Evolutionary conservation across 2,329 filamentous ascomycete species (phyloP), one percentile per base, ranked within the genome.

Genomic region (Berkeleyomyces basicola): DNA sequence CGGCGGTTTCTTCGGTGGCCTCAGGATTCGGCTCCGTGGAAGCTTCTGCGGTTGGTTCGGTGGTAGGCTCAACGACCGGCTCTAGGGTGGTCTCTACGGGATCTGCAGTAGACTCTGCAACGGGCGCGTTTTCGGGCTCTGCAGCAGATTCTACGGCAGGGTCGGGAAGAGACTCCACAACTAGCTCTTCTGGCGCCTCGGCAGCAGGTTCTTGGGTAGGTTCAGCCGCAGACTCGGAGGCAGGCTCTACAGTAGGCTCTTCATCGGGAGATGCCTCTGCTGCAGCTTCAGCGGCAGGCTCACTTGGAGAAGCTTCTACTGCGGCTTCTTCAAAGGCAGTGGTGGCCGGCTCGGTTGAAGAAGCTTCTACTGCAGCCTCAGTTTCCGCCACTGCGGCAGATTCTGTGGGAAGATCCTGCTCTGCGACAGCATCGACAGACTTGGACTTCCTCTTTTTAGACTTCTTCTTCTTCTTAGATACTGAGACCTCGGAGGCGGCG

Each of bases 11-110:
- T 47, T 59, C 44, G 9, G 46, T 36, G n/a, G 60, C 64, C 23
- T 59, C 61, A 5, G 39, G 2, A 4, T 4, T 16, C 4, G 61
- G 40, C 6, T 44, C 42, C 58, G 33, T 36, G 39, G 11, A 14
- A 53, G 66, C 55, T 44, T 65, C 58, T 6, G 61, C 51, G 49
- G 42, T 49, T 5, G 23, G 16, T 9, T 46, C 37, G 31, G 42
- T 36, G 33, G 47, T 58, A 59, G 66, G 64, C 61, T 67, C 65
- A 39, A 65, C 63, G 62, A 67, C 64, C 61, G 66, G 64, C 59
- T 68, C 66, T 9, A 10, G 31, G 16, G 33, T 43, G 10, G 33
- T 14, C 6, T 23, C n/a, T 57, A 40, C 58, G 10, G 49, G 36
- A 4, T 64, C 63, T 60, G 58, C 14, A 61, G 44, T 14, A 7